Conservation (phyloP, 1,284 basidiomycete species). For the Cryptococcus floricola region DNA sequence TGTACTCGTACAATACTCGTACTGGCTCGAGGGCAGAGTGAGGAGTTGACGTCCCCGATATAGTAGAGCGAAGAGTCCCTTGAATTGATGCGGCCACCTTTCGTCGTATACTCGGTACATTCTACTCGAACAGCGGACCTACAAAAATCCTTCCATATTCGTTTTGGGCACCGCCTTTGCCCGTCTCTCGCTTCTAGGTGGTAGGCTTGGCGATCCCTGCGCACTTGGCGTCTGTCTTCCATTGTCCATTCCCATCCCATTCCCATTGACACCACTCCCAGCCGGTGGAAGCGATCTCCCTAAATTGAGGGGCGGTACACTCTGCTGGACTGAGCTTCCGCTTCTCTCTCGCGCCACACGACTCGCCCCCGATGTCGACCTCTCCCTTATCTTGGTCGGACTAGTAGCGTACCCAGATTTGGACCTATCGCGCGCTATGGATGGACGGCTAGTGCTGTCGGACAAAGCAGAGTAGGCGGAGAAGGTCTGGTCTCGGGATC, state of each 20-base stretch:
- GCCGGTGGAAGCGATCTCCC: not conserved
- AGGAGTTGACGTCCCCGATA: too few relatives aligned
- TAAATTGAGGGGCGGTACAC: not conserved
- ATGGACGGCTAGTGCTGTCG: conserved; percentile 1
- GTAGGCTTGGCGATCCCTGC: not conserved
- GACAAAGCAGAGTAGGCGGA: not conserved
- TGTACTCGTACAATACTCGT: too few relatives aligned
- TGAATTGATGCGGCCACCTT: too few relatives aligned
- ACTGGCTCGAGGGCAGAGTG: too few relatives aligned
- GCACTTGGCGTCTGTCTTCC: not conserved
- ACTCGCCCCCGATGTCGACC: not conserved
- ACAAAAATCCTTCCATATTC: not conserved
- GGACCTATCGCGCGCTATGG: conserved; percentile 18
- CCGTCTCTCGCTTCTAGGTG: not conserved
- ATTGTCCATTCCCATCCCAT: not conserved
- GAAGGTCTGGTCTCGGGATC: not conserved
- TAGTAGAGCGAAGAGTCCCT: too few relatives aligned
- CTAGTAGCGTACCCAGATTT: conserved; percentile 4
- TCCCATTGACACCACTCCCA: not conserved
- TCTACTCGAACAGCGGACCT: not conserved
- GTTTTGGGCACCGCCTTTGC: not conserved
- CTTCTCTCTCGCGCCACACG: not conserved
- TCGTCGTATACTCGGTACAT: not conserved
- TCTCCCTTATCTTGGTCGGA: not conserved
- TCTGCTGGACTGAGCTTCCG: not conserved